Base-by-base conservation (phyloP, 768 basidiomycete species). In the Amanita inopinata region DNA sequence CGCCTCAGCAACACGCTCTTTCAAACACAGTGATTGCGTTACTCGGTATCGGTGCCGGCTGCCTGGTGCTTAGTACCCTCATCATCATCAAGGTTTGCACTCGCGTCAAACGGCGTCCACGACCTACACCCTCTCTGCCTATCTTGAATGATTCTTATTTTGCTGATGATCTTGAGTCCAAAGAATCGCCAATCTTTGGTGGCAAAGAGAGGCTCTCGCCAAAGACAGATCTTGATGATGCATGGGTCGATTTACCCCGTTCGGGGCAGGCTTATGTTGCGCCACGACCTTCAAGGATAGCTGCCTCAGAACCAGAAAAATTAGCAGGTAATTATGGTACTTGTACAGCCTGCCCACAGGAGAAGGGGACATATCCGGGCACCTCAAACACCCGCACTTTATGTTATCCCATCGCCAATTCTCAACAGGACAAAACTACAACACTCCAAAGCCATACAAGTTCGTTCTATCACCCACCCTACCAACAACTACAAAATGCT, bases 181-280 rank as follows among this genome's bases (percentile, higher is more conserved):
- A 78, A 42, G 78, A 78, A 18, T 85, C 83, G 2, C 82, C 80
- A 18, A 61, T 86, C 25, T 87, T 88, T 51, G 83, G 84, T n/a
- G 83, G 85, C 1, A 77, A 78, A 51, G 83, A 86, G 51, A 53
- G 67, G 32, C 59, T 72, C 25, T 71, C 74, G 2, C 71, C 76
- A 1, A 54, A 59, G 18, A 51, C 61, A 50, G 64, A 31, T 12
- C 19, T 25, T 22, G 20, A 19, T 34, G 63, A 14, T 11, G 12
- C 46, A 40, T 46, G 49, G 40, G 17, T 50, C 42, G 20, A 36
- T 20, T 8, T 14, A 5, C 32, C 14, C 10, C 22, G 10, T 14
- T 25, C 22, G 20, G 33, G 32, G 27, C 40, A 18, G 25, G 19
- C 20, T 5, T 27, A 24, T 19, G 18, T 19, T 9, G 7, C 37